A percentile compares a stretch with the other conserved stretches of the same genome.
Evolutionary conservation across 371 early-diverging fungal species (phyloP).

Genomic region (Blyttiomyces sp.): DNA sequence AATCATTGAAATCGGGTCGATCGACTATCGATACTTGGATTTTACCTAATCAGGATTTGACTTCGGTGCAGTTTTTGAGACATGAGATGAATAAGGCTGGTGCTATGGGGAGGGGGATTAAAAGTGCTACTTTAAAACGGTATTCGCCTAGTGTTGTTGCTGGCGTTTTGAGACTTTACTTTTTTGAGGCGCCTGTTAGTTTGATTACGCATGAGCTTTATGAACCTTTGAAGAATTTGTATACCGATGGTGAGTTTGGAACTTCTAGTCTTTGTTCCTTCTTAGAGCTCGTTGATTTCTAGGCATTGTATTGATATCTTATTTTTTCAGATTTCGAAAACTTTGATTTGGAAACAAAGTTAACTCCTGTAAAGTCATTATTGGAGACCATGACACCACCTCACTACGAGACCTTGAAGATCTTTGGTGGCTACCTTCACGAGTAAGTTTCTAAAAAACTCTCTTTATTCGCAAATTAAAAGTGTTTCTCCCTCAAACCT

Average conservation of each 20-base stretch:
- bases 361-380: constrained; percentile 11
- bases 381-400: constrained; percentile 13
- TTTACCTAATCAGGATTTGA: constrained; percentile 21
- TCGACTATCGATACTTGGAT: constrained; percentile 30
- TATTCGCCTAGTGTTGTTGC: constrained; percentile 15
- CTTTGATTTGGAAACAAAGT: constrained; percentile 10
- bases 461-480: not conserved
- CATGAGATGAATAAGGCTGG: constrained; percentile 19
- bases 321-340: constrained; percentile 10
- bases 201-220: constrained; percentile 15
- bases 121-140: not conserved
- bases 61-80: constrained; percentile 33
- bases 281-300: too few relatives aligned
- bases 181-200: constrained; percentile 17
- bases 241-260: constrained; percentile 6
- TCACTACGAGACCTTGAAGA: constrained; percentile 20
- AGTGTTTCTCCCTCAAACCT: not conserved
- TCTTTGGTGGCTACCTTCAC: constrained; percentile 14
- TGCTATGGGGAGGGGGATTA: not conserved
- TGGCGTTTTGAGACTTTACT: constrained; percentile 17
- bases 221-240: constrained; percentile 22
- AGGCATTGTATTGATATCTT: too few relatives aligned
- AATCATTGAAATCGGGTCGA: constrained; percentile 12
- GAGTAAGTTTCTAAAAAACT: not conserved
- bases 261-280: too few relatives aligned